These are phyloP conservation scores for Populus tomentosa DNA, from an alignment of 441 rosid species.

Conservation along the genomic window DNA sequence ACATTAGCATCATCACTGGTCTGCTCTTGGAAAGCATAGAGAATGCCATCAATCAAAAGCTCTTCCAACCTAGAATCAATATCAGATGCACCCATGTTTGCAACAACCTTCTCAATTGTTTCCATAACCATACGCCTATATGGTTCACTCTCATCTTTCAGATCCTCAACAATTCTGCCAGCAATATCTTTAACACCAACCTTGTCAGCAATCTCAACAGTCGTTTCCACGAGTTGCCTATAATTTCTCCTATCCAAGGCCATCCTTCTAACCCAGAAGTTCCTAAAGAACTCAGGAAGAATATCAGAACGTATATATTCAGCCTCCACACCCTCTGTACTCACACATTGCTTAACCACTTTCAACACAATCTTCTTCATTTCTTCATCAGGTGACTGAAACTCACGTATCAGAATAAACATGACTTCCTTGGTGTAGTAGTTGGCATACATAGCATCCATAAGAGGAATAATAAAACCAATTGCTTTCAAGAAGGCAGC, in stretches of 20 bases:
- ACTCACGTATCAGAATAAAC: slow-evolving; percentile 86
- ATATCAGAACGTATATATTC: slow-evolving; percentile 84
- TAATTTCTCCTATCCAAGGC: slow-evolving; percentile 90
- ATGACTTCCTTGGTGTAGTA: slow-evolving; percentile 94
- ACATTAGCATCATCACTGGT: slow-evolving; percentile 95
- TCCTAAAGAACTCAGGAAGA: slow-evolving; percentile 83
- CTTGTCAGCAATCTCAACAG: slow-evolving; percentile 92
- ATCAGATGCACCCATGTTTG: slow-evolving; percentile 91
- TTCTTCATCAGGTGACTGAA: slow-evolving; percentile 97
- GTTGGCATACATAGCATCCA: slow-evolving; percentile 95
- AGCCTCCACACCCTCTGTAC: slow-evolving; percentile 95
- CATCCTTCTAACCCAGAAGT: slow-evolving; percentile 96
- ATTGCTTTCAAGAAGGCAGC: slow-evolving; percentile 98
- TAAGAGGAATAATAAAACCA: slow-evolving; percentile 93
- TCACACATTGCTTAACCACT: slow-evolving; percentile 96
- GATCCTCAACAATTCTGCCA: slow-evolving; percentile 84
- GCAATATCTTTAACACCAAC: slow-evolving; percentile 94
- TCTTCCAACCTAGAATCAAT: slow-evolving; percentile 89
- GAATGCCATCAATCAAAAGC: slow-evolving; percentile 95
- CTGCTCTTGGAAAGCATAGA: slow-evolving; percentile 98
- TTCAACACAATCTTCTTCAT: slow-evolving; percentile 96
- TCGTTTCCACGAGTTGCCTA: slow-evolving; percentile 90
- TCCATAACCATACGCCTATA: slow-evolving; percentile 97
- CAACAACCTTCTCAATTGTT: slow-evolving; percentile 89
- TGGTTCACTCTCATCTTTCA: slow-evolving; percentile 91